phyloP scores from a whole-genome alignment of 768 basidiomycete species.

The Amanita polypyramis region DNA sequence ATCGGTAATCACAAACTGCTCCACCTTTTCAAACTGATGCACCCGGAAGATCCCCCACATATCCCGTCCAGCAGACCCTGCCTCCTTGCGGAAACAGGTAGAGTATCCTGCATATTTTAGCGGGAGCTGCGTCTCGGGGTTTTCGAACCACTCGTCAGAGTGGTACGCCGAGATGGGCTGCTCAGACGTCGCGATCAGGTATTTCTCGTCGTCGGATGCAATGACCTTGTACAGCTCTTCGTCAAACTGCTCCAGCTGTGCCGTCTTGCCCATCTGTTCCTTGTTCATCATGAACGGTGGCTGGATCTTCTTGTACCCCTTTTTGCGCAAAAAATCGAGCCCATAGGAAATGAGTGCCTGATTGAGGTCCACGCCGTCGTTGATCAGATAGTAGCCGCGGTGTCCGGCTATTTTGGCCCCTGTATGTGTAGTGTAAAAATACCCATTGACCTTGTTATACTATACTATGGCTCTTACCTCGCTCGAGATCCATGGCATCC shows the following conservation, averaged over 20 bases:
- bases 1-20: constrained; percentile 92
- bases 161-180: constrained; percentile 97
- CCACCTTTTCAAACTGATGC: constrained; percentile 99
- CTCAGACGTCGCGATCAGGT: constrained; percentile 97
- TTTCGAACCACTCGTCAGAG: constrained; percentile 96
- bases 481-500: constrained; percentile 94
- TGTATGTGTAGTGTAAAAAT: constrained; percentile 17
- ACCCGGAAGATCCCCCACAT: constrained; percentile 99
- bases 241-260: constrained; percentile 96
- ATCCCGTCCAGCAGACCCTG: constrained; percentile 92
- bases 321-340: constrained; percentile 80
- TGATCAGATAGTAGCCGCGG: constrained; percentile 91
- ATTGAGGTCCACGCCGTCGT: constrained; percentile 95
- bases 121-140: constrained; percentile 86
- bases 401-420: constrained; percentile 92
- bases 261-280: constrained; percentile 94
- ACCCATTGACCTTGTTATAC: background rate
- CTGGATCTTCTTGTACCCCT: constrained; percentile 87
- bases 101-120: constrained; percentile 81
- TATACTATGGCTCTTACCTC: constrained; percentile 44
- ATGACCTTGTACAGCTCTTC: constrained; percentile 98
- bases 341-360: constrained; percentile 93
- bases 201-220: constrained; percentile 89
- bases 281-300: constrained; percentile 99
- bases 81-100: constrained; percentile 99